These are phyloP conservation scores for Wallacemonas sp. DNA, from an alignment of 208 protist genomes.

Conservation along the genomic window DNA sequence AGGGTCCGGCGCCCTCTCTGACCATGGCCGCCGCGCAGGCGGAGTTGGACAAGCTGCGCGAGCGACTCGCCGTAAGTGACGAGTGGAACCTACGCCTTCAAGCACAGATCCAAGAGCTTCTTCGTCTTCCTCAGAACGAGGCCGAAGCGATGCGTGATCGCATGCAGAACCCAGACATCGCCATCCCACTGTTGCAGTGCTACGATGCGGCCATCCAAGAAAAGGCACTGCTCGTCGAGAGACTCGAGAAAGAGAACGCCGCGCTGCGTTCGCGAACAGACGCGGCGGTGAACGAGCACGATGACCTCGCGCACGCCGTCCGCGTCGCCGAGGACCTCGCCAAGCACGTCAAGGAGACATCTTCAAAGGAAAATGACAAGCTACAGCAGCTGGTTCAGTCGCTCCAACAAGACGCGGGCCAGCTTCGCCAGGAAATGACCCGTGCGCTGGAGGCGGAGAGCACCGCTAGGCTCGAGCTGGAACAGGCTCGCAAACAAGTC, in stretches of 20 bases:
- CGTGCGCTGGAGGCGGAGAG: slow-evolving; percentile 31
- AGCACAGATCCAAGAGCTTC: slow-evolving; percentile 66
- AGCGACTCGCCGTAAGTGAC: slow-evolving; percentile 66
- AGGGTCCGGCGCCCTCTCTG: too few species aligned
- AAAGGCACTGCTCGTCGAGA: slow-evolving; percentile 52
- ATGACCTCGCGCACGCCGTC: slow-evolving; percentile 35
- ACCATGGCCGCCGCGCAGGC: slow-evolving; percentile 24
- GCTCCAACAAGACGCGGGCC: slow-evolving; percentile 1
- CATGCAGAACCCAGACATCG: slow-evolving; percentile 83
- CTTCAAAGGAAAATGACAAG: slow-evolving; percentile 29
- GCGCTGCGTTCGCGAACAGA: slow-evolving; percentile 21
- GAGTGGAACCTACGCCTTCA: slow-evolving; percentile 84
- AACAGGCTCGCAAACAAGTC: slow-evolving; percentile 4
- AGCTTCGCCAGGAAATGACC: slow-evolving; percentile 34
- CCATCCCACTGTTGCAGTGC: slow-evolving; percentile 80
- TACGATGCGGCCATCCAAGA: slow-evolving; percentile 83
- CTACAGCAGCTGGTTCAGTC: slow-evolving; percentile 15
- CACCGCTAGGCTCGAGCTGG: slow-evolving; percentile 16
- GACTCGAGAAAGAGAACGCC: slow-evolving; percentile 27
- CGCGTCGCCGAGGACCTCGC: slow-evolving; percentile 58
- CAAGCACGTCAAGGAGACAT: slow-evolving; percentile 37
- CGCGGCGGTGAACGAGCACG: slow-evolving; percentile 22
- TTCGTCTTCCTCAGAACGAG: slow-evolving; percentile 62
- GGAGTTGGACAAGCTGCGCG: slow-evolving; percentile 44
- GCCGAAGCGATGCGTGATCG: slow-evolving; percentile 53